Percentiles rank a stretch among this genome's conserved stretches.
Conservation (phyloP, 805 yeast genomes). For the Lipomyces chichibuensis region DNA sequence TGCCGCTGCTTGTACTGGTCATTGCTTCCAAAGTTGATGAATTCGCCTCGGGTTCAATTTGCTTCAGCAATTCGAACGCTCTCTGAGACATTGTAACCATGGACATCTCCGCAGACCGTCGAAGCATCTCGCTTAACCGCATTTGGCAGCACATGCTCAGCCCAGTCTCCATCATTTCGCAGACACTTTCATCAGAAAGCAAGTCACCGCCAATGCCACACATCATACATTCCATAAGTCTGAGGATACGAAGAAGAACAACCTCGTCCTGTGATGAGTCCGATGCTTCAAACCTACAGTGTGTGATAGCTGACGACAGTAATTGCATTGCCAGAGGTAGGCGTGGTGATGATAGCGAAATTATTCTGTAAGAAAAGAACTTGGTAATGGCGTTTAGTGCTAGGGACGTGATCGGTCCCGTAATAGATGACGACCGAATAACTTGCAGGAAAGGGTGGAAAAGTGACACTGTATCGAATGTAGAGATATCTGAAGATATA, state of each 20-base stretch:
- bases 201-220: slow-evolving; percentile 64
- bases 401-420: slow-evolving; percentile 81
- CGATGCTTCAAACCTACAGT: slow-evolving; percentile 93
- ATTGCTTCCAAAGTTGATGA: slow-evolving; percentile 42
- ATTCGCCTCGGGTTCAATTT: slow-evolving; percentile 54
- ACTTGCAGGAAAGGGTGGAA: slow-evolving; percentile 85
- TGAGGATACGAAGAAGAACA: slow-evolving; percentile 78
- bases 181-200: slow-evolving; percentile 79
- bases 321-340: slow-evolving; percentile 63
- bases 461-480: slow-evolving; percentile 70
- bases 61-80: slow-evolving; percentile 63
- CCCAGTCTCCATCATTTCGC: slow-evolving; percentile 89
- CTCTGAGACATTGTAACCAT: slow-evolving; percentile 68
- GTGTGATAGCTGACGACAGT: slow-evolving; percentile 76
- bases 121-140: slow-evolving; percentile 82
- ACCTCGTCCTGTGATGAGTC: slow-evolving; percentile 93
- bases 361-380: slow-evolving; percentile 68
- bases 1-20: slow-evolving; percentile 50
- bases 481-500: slow-evolving; percentile 47
- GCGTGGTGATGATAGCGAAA: slow-evolving; percentile 59
- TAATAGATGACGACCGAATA: slow-evolving; percentile 78
- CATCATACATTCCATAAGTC: slow-evolving; percentile 69
- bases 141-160: slow-evolving; percentile 90
- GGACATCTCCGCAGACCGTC: slow-evolving; percentile 87
- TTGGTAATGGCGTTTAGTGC: slow-evolving; percentile 77